These are phyloP conservation scores for Exserohilum rostratum DNA, from an alignment of 2,329 filamentous ascomycete species.

Conservation along the genomic window DNA sequence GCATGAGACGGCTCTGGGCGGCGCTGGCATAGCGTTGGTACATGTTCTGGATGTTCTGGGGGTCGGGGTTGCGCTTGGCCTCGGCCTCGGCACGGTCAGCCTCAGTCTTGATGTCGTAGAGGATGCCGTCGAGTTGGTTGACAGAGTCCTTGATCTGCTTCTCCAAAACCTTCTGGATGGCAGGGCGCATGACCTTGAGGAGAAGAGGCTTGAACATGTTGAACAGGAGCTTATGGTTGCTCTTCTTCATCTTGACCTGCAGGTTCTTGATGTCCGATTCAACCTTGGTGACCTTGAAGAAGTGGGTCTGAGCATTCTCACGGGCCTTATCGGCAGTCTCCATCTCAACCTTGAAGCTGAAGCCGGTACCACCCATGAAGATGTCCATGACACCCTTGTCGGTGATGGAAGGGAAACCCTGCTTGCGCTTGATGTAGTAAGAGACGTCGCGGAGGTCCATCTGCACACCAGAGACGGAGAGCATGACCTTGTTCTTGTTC, in stretches of 20 bases:
- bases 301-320: conserved; percentile 70
- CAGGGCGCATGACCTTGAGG: conserved; percentile 81
- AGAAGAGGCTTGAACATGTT: conserved; percentile 83
- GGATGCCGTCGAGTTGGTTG: conserved; percentile 72
- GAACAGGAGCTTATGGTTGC: conserved; percentile 92
- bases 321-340: conserved; percentile 72
- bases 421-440: conserved; percentile 94
- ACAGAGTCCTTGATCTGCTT: conserved; percentile 87
- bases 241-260: conserved; percentile 89
- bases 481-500: conserved; percentile 82
- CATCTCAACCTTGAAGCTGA: conserved; percentile 90
- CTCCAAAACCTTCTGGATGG: conserved; percentile 84
- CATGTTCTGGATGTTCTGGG: conserved; percentile 77
- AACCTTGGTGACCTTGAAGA: conserved; percentile 94
- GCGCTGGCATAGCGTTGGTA: conserved; percentile 84
- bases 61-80: conserved; percentile 66
- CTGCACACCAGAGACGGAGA: conserved; percentile 88
- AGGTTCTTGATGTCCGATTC: conserved; percentile 81
- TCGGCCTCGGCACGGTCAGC: conserved; percentile 74
- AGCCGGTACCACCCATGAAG: conserved; percentile 81
- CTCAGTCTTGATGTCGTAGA: conserved; percentile 81
- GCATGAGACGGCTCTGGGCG: conserved; percentile 72
- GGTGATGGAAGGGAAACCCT: conserved; percentile 85
- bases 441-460: conserved; percentile 81
- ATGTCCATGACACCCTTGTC: conserved; percentile 91